Percentiles rank a stretch among this genome's conserved stretches.
phyloP scores from a whole-genome alignment of 2,329 filamentous ascomycete species.

The Aspergillus proliferans region DNA sequence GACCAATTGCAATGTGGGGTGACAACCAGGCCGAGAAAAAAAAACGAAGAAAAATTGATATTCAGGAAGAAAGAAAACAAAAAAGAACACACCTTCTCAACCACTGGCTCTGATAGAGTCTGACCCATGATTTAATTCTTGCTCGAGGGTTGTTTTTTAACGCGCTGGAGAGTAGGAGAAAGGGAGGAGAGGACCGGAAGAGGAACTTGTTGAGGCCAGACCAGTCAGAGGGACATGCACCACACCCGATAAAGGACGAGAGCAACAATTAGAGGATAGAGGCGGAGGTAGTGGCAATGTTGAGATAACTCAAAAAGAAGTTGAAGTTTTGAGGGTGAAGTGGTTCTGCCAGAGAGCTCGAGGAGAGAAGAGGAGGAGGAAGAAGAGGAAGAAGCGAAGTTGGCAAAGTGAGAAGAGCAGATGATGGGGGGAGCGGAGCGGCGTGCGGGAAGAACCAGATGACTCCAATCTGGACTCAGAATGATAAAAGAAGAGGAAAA shows the following conservation, averaged over 20 bases:
- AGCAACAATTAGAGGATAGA: neutral
- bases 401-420: conserved; percentile 9
- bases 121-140: conserved; percentile 71
- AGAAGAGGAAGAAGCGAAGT: conserved; percentile 6
- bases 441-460: conserved; percentile 1
- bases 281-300: no score
- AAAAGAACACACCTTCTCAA: conserved; percentile 77
- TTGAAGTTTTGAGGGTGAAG: conserved; percentile 3
- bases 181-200: conserved; percentile 1
- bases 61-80: conserved; percentile 13
- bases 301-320: no score
- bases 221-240: conserved; percentile 1
- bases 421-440: neutral
- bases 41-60: conserved; percentile 7
- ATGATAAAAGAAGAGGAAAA: neutral
- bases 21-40: conserved; percentile 2
- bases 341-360: conserved; percentile 10
- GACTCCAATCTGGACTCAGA: neutral
- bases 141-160: conserved; percentile 3
- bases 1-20: conserved; percentile 21
- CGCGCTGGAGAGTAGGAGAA: neutral
- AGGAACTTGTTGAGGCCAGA: conserved; percentile 1
- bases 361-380: conserved; percentile 10
- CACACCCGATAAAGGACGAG: neutral
- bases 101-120: conserved; percentile 96